Base-by-base conservation (phyloP, 768 basidiomycete genomes). In the Phanerodontia chrysosporium region DNA sequence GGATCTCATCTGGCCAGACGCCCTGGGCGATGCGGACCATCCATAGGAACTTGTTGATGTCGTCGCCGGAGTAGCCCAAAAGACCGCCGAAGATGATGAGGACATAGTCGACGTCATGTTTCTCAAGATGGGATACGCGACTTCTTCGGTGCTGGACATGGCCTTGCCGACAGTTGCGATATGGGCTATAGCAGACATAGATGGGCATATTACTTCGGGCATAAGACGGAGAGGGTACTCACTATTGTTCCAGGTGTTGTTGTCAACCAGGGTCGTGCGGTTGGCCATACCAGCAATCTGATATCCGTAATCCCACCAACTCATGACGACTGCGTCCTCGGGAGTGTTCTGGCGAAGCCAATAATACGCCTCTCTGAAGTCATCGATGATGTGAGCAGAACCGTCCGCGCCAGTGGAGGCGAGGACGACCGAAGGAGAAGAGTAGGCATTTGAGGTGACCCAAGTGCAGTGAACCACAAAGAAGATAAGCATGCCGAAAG, bases 181-280 rank as follows among this genome's bases (percentile, higher is more conserved):
- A 72, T 97, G 95, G 45, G 95, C 93, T 92, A 61, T 29, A 63
- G 36, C 60, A 27, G 57, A 4, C 32, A 22, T 32, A 44, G 22
- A 44, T 28, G 9, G 22, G 46, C 58, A 27, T 45, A 62, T 42
- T 32, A 60, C 55, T 67, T 39, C 18, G 7, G 30, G 18, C 6
- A 55, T 25, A 30, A 28, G 55, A 56, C n/a, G 30, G 51, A 45
- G 29, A 32, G 1, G 42, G 27, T 2, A 80, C 91, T 68, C 67
- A 91, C 95, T 99, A 76, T 98, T 98, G 74, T 99, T 98, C 97
- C 97, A 98, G 0, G 97, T 99, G 71, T 98, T 98, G 76, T 99
- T 98, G 74, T 99, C 96, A 21, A 98, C 96, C 64, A 98, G 75
- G 1, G 96, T 98, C 14, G 94, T 87, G 46, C 96, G 79, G 75